Evolutionary conservation across 257 asterid genomes (phyloP).

Genomic region (Nicotiana noctiflora): DNA sequence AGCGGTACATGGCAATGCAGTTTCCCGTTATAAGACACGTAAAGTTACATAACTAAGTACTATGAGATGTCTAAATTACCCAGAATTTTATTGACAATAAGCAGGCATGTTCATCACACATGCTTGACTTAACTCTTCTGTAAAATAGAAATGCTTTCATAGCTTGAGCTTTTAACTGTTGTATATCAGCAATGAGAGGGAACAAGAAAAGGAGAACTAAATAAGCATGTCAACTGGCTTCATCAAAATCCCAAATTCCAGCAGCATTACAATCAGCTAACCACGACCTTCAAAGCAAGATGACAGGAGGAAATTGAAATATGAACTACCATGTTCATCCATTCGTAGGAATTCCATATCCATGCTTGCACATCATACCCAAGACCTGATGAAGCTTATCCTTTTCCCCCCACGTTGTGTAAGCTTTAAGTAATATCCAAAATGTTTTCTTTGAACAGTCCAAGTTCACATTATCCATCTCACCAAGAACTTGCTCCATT

Average conservation of each 20-base stretch:
- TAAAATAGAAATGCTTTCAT: background rate
- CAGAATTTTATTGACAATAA: background rate
- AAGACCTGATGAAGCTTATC: conserved; percentile 52
- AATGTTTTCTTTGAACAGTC: conserved; percentile 44
- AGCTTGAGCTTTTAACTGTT: background rate
- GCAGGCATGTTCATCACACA: background rate
- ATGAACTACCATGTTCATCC: conserved; percentile 14
- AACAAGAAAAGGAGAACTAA: background rate
- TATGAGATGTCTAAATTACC: background rate
- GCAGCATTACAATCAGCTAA: background rate
- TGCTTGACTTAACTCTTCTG: conserved; percentile 5
- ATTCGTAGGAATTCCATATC: conserved; percentile 32
- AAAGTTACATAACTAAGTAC: background rate
- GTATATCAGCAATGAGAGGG: background rate
- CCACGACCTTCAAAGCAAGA: background rate
- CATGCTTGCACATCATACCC: conserved; percentile 69
- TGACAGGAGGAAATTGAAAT: background rate
- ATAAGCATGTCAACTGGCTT: background rate
- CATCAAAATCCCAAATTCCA: background rate
- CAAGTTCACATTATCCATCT: conserved; percentile 58
- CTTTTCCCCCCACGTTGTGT: conserved; percentile 39
- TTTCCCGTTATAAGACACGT: background rate
- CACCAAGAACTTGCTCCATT: conserved; percentile 75
- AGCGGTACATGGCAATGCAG: background rate
- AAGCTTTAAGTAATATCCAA: conserved; percentile 53